Base-by-base conservation (phyloP, 2,329 filamentous ascomycete genomes). In the Albifimbria verrucaria region DNA sequence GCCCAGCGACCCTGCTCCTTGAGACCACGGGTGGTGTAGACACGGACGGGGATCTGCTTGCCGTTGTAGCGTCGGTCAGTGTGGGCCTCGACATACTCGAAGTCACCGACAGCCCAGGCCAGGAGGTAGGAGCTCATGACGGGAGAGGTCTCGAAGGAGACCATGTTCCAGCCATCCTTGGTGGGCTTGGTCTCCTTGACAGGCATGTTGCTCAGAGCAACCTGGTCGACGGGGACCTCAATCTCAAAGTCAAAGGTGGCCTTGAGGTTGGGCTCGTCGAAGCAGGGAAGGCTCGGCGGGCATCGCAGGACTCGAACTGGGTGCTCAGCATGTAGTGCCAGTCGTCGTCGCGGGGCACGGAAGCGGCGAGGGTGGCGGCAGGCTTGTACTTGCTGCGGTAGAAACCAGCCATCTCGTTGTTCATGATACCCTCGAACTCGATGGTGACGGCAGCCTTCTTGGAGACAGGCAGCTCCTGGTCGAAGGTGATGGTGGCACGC, bases 221-320 rank as follows among this genome's bases (percentile, higher is more conserved):
- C 87, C 71, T 94, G 88, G 60, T 93, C 90, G 46, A 88, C 86
- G 17, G 94, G 93, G 46, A 97, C 82, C 75, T 97, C 93, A 57
- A 99, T 88, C 65, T 92, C 82, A 55, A 99, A 89, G 70, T 97
- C 92, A 66, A 97, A 97, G 2, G 92, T 93, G 11, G 94, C 91
- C 76, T 99, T 99, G 59, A 97, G 81, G 65, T 96, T 96, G 42
- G 94, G 94, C 76, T 99, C 94, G 67, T 99, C 94, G 66, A 97
- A 97, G 76, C 94, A 99, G 47, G 94, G 74, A 99, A 97, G 9
- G 94, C 93, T 60, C 92, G 83, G 59, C 94, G 88, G 56, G 94
- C 94, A 73, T 99, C 94, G 66, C 92, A 96, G 45, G 92, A 88
- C 77, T 99, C 94, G 67, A 99, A 99, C 70, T 99, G 94, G 48